Evolutionary conservation across 768 basidiomycete species (phyloP).

Genomic region (Tulasnella sp.): DNA sequence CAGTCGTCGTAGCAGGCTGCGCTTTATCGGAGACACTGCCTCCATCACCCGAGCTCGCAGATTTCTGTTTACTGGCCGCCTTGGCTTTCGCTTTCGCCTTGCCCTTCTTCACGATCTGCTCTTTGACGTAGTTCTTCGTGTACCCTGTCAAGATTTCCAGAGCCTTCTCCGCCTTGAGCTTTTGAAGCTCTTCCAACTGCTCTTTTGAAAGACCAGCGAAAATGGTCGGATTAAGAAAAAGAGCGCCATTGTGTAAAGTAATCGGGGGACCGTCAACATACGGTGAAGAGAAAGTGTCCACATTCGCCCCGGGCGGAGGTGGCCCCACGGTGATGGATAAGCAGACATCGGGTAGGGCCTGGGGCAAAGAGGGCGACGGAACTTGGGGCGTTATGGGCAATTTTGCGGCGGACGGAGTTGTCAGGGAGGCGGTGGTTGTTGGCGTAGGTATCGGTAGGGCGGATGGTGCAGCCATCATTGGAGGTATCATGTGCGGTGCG

Average conservation of each 20-base stretch:
- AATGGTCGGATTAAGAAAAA: constrained; percentile 74
- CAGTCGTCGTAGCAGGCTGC: too few relatives aligned
- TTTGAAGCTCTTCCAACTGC: constrained; percentile 62
- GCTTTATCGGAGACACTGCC: background rate
- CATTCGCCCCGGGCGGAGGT: constrained; percentile 42
- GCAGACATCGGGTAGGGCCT: constrained; percentile 40
- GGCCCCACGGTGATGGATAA: constrained; percentile 69
- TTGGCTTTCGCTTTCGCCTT: constrained; percentile 2
- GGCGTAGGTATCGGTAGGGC: constrained; percentile 23
- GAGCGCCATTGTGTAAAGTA: constrained; percentile 69
- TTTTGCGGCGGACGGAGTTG: background rate
- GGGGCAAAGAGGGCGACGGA: constrained; percentile 19
- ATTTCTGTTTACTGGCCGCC: background rate
- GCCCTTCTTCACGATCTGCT: constrained; percentile 40
- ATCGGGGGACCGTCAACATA: constrained; percentile 41
- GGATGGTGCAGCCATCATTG: background rate
- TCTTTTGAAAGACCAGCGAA: constrained; percentile 66
- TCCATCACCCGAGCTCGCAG: background rate
- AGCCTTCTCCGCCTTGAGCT: constrained; percentile 70
- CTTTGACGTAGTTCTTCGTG: constrained; percentile 76
- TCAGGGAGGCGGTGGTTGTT: constrained; percentile 10
- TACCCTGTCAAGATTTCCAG: constrained; percentile 70
- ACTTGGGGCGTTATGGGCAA: constrained; percentile 4
- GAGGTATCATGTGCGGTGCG: constrained; percentile 5
- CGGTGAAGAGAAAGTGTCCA: constrained; percentile 35